Conservation (phyloP, 768 basidiomycete genomes). For the Mycena venus region DNA sequence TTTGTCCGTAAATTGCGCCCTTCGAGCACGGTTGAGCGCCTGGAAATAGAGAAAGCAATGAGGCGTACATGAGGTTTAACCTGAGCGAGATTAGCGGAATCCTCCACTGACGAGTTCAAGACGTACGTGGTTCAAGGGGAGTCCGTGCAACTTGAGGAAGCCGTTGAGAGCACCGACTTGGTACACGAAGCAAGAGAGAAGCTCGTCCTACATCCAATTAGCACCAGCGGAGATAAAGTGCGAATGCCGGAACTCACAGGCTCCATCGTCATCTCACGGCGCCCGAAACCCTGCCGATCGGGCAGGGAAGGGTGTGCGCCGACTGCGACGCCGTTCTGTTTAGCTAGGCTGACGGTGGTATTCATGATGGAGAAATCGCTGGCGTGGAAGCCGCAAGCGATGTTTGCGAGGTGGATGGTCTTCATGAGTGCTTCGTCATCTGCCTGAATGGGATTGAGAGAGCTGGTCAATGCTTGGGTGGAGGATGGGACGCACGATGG, state of each 20-base stretch:
- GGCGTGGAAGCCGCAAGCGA: slow-evolving; percentile 80
- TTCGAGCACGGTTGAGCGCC: neutral
- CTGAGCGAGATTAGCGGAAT: slow-evolving; percentile 40
- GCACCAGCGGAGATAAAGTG: neutral
- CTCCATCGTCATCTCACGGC: slow-evolving; percentile 73
- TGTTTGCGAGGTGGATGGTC: slow-evolving; percentile 70
- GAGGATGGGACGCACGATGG: slow-evolving; percentile 47
- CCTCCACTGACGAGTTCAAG: neutral
- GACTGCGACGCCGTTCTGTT: slow-evolving; percentile 65
- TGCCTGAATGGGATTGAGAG: slow-evolving; percentile 45
- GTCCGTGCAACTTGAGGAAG: slow-evolving; percentile 66
- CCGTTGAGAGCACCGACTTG: slow-evolving; percentile 77
- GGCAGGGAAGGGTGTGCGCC: slow-evolving; percentile 79
- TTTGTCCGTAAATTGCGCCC: slow-evolving; percentile 74
- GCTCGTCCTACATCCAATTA: slow-evolving; percentile 57
- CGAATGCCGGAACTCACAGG: slow-evolving; percentile 50
- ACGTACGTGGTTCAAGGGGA: slow-evolving; percentile 69
- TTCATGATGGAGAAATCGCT: slow-evolving; percentile 79
- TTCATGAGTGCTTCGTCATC: slow-evolving; percentile 68
- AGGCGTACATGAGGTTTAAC: slow-evolving; percentile 63
- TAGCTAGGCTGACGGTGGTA: slow-evolving; percentile 70
- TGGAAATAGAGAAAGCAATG: neutral
- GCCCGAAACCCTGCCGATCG: slow-evolving; percentile 75
- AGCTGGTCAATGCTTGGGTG: neutral
- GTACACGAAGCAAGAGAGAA: slow-evolving; percentile 70